A percentile compares a stretch with the other conserved stretches of the same genome.
Evolutionary conservation across 805 yeast genomes (phyloP).

Genomic region (Kregervanrija fluxuum): DNA sequence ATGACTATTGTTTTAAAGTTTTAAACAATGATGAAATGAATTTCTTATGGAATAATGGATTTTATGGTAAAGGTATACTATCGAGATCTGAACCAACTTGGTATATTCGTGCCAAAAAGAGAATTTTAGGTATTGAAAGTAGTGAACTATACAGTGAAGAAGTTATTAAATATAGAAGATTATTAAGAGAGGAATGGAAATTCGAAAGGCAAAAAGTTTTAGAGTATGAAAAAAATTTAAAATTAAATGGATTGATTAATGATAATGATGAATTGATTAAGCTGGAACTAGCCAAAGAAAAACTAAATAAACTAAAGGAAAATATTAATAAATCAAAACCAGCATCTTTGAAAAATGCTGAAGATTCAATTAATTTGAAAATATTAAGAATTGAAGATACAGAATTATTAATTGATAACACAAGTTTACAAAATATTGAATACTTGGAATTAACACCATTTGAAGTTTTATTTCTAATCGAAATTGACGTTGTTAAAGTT

Average conservation of each 20-base stretch:
- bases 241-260: slow-evolving; percentile 8
- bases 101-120: slow-evolving; percentile 54
- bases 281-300: slow-evolving; percentile 31
- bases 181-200: slow-evolving; percentile 68
- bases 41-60: slow-evolving; percentile 75
- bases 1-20: slow-evolving; percentile 30
- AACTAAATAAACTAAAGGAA: slow-evolving; percentile 16
- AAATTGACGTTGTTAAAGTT: slow-evolving; percentile 27
- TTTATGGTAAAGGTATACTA: slow-evolving; percentile 86
- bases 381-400: slow-evolving; percentile 30
- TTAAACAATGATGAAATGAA: slow-evolving; percentile 38
- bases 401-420: slow-evolving; percentile 23
- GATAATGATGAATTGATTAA: slow-evolving; percentile 23
- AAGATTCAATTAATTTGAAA: neutral
- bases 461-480: slow-evolving; percentile 67
- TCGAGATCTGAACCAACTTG: slow-evolving; percentile 94
- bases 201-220: slow-evolving; percentile 57
- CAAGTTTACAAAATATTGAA: slow-evolving; percentile 29
- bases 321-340: slow-evolving; percentile 14
- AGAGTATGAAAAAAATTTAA: slow-evolving; percentile 30
- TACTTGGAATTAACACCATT: slow-evolving; percentile 64
- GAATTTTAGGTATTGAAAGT: slow-evolving; percentile 31
- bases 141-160: slow-evolving; percentile 55
- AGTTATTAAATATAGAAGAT: slow-evolving; percentile 64
- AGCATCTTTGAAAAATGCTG: neutral